Conservation (phyloP, 2,329 filamentous ascomycete genomes). For the Fusarium dimerum region DNA sequence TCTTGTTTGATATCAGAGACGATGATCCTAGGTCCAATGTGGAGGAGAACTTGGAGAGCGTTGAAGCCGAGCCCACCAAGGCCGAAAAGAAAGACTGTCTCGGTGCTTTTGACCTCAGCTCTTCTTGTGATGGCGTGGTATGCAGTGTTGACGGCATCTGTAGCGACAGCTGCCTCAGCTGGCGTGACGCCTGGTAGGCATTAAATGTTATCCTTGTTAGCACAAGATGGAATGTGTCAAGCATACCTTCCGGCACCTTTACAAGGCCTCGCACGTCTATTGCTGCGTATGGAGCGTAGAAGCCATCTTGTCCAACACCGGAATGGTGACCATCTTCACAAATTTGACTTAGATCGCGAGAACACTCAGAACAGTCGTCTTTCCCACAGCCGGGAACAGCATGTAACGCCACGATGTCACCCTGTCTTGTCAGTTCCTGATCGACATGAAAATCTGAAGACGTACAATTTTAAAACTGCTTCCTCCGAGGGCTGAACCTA, state of each 20-base stretch:
- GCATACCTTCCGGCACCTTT: conserved; percentile 12
- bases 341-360: conserved; percentile 38
- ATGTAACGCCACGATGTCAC: conserved; percentile 23
- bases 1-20: conserved; percentile 21
- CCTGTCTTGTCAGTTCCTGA: conserved; percentile 1
- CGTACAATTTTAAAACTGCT: conserved; percentile 12
- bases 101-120: conserved; percentile 11
- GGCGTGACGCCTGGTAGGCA: conserved; percentile 11
- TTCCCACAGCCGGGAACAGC: conserved; percentile 17
- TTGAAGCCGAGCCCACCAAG: conserved; percentile 20
- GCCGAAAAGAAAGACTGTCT: conserved; percentile 19
- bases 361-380: conserved; percentile 36
- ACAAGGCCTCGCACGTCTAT: conserved; percentile 25
- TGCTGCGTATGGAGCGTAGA: conserved; percentile 42
- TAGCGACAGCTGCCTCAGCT: conserved; percentile 21
- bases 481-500: conserved; percentile 3
- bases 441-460: fast-evolving
- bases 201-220: too few species aligned
- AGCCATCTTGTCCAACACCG: conserved; percentile 45
- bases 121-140: conserved; percentile 20
- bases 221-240: too few species aligned
- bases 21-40: conserved; percentile 18
- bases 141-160: conserved; percentile 22
- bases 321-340: conserved; percentile 41
- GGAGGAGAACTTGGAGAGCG: conserved; percentile 16